Base-by-base conservation (phyloP, 352 stramenopile species). In the Pythium periplocum region DNA sequence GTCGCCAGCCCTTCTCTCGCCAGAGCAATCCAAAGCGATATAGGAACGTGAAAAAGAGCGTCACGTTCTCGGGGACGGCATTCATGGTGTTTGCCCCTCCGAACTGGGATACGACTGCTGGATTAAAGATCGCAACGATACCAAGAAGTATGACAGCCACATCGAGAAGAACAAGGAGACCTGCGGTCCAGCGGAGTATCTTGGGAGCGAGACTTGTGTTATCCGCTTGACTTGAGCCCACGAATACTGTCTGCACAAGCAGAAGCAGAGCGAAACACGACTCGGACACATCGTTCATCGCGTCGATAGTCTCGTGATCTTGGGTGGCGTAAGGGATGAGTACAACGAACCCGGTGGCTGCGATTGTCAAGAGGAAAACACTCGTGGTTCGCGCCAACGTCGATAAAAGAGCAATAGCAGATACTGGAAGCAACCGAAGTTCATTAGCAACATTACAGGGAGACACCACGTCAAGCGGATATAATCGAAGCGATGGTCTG, bases 321-420 rank as follows among this genome's bases (percentile, higher is more conserved):
- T 47, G 69, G 41, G 40, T 67, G 26, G 49, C 48, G 36, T 12
- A 72, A 41, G 17, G 66, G 31, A 30, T 50, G 42, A 69, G 45
- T 6, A 33, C 37, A 4, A 54, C 51, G 41, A 68, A 67, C 32
- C 59, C 50, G 31, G 61, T 6, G 11, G 61, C 43, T 1, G 52
- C 48, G 7, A 52, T 45, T 0, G 26, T 5, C n/a, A 71, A 47
- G 26, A 71, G 44, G 32, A 68, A 4, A 49, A 12, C 7, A 69
- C 53, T 9, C 30, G 45, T 11, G 11, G 50, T 34, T 68, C 55
- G 11, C 47, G 39, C 7, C 42, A 51, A 12, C 51, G 51, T 4
- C 12, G 26, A 43, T 36, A 41, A 37, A 51, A 57, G 33, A 49
- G 41, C n/a, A 37, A 9, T 34, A 45, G 32, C 33, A 57, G 51